phyloP scores from a whole-genome alignment of 2,329 filamentous ascomycete genomes.

The Cordyceps pruinosa region DNA sequence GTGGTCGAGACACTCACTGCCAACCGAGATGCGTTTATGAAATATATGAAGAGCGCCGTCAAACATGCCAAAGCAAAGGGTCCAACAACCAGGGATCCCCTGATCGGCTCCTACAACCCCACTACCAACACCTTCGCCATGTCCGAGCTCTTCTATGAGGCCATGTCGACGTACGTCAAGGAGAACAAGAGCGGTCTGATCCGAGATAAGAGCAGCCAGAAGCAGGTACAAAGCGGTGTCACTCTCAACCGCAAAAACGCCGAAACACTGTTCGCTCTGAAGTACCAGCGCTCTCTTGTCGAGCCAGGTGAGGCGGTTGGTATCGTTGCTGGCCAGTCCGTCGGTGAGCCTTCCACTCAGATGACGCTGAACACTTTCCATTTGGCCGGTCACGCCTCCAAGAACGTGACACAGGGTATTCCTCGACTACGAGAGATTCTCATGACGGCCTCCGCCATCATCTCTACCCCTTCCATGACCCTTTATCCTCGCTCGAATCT shows the following conservation, averaged over 20 bases:
- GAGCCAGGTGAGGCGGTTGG: slow-evolving; percentile 95
- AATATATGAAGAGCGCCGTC: slow-evolving; percentile 74
- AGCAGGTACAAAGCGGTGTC: slow-evolving; percentile 18
- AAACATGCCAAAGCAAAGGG: slow-evolving; percentile 59
- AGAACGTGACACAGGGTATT: slow-evolving; percentile 98
- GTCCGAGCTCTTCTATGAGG: slow-evolving; percentile 76
- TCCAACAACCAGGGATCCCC: slow-evolving; percentile 63
- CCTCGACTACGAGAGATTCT: slow-evolving; percentile 94
- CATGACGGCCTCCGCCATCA: slow-evolving; percentile 88
- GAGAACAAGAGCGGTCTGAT: slow-evolving; percentile 61
- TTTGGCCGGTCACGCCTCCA: slow-evolving; percentile 94
- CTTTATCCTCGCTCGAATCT: slow-evolving; percentile 70
- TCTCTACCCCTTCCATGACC: slow-evolving; percentile 88
- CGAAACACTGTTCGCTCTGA: slow-evolving; percentile 78
- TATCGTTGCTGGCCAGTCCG: slow-evolving; percentile 91
- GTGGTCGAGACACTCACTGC: slow-evolving; percentile 39
- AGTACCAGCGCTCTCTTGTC: slow-evolving; percentile 86
- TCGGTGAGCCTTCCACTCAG: slow-evolving; percentile 95
- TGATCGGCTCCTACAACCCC: slow-evolving; percentile 65
- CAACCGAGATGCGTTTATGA: slow-evolving; percentile 56
- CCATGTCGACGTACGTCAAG: slow-evolving; percentile 70
- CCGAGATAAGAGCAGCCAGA: slow-evolving; percentile 34
- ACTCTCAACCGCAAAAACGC: slow-evolving; percentile 62
- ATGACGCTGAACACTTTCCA: slow-evolving; percentile 99
- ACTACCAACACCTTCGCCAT: slow-evolving; percentile 75